Evolutionary conservation across 257 asterid genomes (phyloP), one percentile per base, ranked within the genome.

Genomic region (Coffea canephora): DNA sequence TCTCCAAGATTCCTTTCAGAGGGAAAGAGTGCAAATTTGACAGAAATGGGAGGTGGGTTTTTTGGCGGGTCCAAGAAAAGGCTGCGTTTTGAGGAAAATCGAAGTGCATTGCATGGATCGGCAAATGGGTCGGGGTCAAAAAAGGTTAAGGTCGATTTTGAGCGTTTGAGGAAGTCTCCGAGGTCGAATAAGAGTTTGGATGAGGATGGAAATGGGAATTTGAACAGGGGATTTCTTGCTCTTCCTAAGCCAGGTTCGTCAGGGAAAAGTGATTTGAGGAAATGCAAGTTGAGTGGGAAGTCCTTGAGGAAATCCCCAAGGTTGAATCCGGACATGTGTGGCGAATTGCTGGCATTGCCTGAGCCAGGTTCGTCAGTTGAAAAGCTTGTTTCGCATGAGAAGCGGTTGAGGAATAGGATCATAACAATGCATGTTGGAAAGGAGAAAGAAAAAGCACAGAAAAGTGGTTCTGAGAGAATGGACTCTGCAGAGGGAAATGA

Each of bases 401-500:
- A 74, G 82, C n/a, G 81, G 67, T 73, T 84, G 73, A 85, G 91
- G 75, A 86, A 89, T 39, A 81, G 86, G 71, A 78, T 78, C 52
- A 78, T 82, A 15, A 62, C 59, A 49, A 82, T 82, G 88, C 84
- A 70, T 66, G 81, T 82, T 16, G 82, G 75, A 52, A 81, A 49
- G 27, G 80, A 49, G 67, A 74, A 65, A 19, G 71, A 74, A 50
- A 77, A 31, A 31, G 67, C 62, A 15, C 76, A 34, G 59, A 84
- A 48, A 49, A 81, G 23, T 39, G 62, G 10, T 36, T 48, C 57
- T 57, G 69, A 67, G 78, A 57, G 73, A 64, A 77, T 57, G 13
- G 61, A 9, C 23, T 19, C 49, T 39, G 36, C 55, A 6, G 14
- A 9, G n/a, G 57, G 23, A 78, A 68, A 1, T 6, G 83, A 31